Evolutionary conservation across 2,329 filamentous ascomycete species (phyloP).

Genomic region (Knoxdaviesia proteae): DNA sequence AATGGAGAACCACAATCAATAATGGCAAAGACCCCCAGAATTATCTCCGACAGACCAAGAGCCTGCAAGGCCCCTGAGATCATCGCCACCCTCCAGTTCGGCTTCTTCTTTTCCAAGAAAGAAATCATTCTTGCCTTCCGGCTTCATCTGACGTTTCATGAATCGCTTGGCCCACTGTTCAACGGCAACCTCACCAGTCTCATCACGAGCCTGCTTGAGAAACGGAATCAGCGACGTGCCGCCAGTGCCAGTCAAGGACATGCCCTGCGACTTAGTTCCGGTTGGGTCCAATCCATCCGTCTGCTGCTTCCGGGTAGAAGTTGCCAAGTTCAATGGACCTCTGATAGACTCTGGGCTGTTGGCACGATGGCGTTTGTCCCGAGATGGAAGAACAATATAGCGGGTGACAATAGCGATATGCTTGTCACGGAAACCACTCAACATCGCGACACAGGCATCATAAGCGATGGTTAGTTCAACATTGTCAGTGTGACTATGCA

Average conservation of each 20-base stretch:
- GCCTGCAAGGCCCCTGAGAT: constrained; percentile 15
- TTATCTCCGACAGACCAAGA: too few species aligned
- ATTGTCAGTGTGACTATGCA: constrained; percentile 34
- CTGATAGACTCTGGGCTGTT: constrained; percentile 31
- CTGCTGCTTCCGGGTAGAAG: constrained; percentile 25
- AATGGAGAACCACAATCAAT: too few species aligned
- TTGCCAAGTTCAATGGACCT: constrained; percentile 38
- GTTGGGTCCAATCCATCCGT: not conserved
- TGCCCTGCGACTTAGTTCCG: constrained; percentile 3
- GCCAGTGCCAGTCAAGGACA: constrained; percentile 58
- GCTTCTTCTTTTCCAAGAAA: constrained; percentile 32
- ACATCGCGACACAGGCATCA: constrained; percentile 65
- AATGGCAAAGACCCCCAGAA: too few species aligned
- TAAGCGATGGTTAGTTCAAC: constrained; percentile 57
- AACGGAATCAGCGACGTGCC: constrained; percentile 90
- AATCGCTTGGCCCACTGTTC: constrained; percentile 38
- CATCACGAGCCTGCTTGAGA: constrained; percentile 86
- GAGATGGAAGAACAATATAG: constrained; percentile 81
- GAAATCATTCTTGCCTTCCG: constrained; percentile 32
- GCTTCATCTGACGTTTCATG: constrained; percentile 29
- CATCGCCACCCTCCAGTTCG: not conserved
- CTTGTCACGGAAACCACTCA: constrained; percentile 59
- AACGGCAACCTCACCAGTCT: constrained; percentile 83
- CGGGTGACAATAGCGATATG: constrained; percentile 92
- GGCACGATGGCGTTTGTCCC: constrained; percentile 47